A percentile compares a stretch with the other conserved stretches of the same genome.
Conservation (phyloP, 805 yeast genomes). For the Candida qinlingensis region DNA sequence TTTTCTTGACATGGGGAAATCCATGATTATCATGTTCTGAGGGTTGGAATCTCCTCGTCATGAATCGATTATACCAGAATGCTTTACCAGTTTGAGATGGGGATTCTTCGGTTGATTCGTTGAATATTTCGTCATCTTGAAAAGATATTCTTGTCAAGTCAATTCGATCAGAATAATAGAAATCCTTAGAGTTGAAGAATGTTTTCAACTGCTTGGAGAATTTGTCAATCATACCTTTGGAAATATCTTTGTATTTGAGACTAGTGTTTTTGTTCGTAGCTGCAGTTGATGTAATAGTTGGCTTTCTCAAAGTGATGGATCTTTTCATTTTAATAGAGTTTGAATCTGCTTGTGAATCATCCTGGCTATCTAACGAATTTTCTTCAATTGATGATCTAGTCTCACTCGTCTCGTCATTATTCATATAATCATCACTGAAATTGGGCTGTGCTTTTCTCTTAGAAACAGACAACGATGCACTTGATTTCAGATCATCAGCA, state of each 20-base stretch:
- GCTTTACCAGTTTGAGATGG: conserved; percentile 6
- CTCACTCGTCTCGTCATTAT: conserved; percentile 2
- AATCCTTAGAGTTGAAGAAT: conserved; percentile 18
- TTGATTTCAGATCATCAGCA: conserved; percentile 23
- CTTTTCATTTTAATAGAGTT: conserved; percentile 20
- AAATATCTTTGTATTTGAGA: conserved; percentile 9
- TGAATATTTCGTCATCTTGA: conserved; percentile 8
- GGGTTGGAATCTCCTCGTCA: conserved; percentile 14
- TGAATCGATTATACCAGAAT: conserved; percentile 24
- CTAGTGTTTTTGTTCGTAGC: background rate
- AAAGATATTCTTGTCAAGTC: conserved; percentile 24
- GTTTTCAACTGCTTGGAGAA: conserved; percentile 17
- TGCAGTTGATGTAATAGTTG: background rate
- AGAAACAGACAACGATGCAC: conserved; percentile 19
- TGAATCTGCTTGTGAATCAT: background rate
- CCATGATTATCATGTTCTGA: conserved; percentile 7
- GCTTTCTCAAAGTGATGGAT: conserved; percentile 21
- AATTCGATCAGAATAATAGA: conserved; percentile 25
- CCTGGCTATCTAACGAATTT: background rate
- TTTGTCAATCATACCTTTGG: conserved; percentile 18
- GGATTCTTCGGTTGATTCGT: background rate
- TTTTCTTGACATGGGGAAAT: conserved; percentile 8
- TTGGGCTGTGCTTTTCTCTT: conserved; percentile 9
- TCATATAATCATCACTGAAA: conserved; percentile 3
- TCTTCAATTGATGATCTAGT: background rate